phyloP scores from a whole-genome alignment of 148 eudicot species.

The Vaccinium myrtillus region DNA sequence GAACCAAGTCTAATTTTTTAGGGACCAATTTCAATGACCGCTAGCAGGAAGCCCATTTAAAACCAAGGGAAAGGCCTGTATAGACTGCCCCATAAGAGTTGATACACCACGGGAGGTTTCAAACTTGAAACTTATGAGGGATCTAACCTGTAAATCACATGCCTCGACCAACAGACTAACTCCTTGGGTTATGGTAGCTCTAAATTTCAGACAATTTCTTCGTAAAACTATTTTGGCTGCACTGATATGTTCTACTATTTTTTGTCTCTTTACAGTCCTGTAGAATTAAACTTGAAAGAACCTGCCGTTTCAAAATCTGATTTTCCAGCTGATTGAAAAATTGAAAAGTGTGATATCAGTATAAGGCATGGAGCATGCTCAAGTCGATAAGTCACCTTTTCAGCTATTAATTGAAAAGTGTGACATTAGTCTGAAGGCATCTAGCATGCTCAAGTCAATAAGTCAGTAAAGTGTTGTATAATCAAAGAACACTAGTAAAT shows the following conservation, averaged over 20 bases:
- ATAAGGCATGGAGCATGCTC: not conserved
- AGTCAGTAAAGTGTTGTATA: not conserved
- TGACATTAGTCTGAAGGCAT: not conserved
- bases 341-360: not conserved
- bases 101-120: not conserved
- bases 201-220: not conserved
- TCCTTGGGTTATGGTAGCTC: not conserved
- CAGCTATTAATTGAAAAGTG: not conserved
- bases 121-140: not conserved
- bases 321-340: not conserved
- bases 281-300: not conserved
- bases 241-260: not conserved
- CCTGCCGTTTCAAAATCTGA: not conserved
- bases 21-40: not conserved
- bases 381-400: not conserved
- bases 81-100: not conserved
- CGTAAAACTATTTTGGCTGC: not conserved
- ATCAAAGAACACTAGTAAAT: not conserved
- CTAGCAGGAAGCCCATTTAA: not conserved
- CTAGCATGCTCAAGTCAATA: not conserved
- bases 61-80: not conserved
- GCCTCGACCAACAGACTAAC: not conserved
- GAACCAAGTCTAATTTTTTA: not conserved
- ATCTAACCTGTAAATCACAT: not conserved
- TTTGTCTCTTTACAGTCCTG: not conserved